Conservation (phyloP, 495 filamentous ascomycete genomes). For the Penicillium goetzii region DNA sequence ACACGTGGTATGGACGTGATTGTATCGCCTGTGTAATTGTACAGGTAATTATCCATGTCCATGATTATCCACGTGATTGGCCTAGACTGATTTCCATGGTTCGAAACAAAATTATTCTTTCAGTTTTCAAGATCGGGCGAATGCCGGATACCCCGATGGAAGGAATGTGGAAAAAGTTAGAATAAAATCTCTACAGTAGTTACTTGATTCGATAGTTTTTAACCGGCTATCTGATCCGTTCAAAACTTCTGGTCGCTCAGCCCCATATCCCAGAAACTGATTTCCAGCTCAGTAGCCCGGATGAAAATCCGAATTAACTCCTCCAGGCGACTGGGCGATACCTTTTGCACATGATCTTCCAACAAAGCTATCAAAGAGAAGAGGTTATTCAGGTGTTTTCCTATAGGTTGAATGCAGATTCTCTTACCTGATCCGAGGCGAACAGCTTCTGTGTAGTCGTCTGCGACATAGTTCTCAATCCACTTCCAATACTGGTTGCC, state of each 20-base stretch:
- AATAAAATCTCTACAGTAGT: neutral
- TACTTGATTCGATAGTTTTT: neutral
- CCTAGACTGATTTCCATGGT: slow-evolving; percentile 11
- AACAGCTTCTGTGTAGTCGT: slow-evolving; percentile 75
- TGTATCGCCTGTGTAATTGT: neutral
- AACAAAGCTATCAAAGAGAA: slow-evolving; percentile 58
- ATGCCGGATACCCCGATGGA: slow-evolving; percentile 8
- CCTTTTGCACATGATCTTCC: slow-evolving; percentile 68
- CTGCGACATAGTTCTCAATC: slow-evolving; percentile 83
- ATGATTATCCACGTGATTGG: slow-evolving; percentile 17
- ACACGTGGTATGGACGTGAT: too few species aligned
- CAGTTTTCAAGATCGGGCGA: slow-evolving; percentile 11
- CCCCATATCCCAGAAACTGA: slow-evolving; percentile 88
- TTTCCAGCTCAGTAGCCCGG: slow-evolving; percentile 88
- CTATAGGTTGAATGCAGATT: neutral
- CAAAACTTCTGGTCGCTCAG: slow-evolving; percentile 39
- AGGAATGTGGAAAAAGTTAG: neutral
- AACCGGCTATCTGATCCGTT: slow-evolving; percentile 4
- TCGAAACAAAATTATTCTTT: slow-evolving; percentile 3
- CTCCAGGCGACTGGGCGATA: slow-evolving; percentile 75
- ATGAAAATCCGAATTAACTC: slow-evolving; percentile 83
- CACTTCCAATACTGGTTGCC: slow-evolving; percentile 87
- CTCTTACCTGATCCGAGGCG: slow-evolving; percentile 64
- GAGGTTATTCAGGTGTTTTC: neutral
- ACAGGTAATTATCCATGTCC: neutral